phyloP scores from a whole-genome alignment of 2,329 filamentous ascomycete genomes.

The Byssothecium circinans region DNA sequence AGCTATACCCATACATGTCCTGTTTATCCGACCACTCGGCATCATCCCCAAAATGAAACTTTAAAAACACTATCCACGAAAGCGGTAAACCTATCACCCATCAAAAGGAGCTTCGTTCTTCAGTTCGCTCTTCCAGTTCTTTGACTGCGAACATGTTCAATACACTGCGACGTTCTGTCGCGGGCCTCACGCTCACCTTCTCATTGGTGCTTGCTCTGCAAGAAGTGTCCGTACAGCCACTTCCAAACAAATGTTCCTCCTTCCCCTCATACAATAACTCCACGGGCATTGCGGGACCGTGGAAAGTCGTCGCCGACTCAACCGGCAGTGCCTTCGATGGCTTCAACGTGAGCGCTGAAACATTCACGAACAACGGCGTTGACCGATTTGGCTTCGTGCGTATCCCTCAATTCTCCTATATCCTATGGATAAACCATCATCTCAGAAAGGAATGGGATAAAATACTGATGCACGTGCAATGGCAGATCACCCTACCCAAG shows the following conservation, averaged over 20 bases:
- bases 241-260: constrained; percentile 6
- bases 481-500: constrained; percentile 10
- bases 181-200: neutral
- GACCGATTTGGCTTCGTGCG: constrained; percentile 13
- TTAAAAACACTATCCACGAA: too few relatives aligned
- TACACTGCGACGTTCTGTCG: neutral
- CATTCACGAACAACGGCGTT: constrained; percentile 12
- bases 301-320: constrained; percentile 5
- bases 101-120: too few relatives aligned
- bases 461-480: neutral
- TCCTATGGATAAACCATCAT: too few relatives aligned
- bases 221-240: neutral
- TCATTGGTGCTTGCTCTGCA: neutral
- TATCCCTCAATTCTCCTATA: neutral
- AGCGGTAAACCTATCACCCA: too few relatives aligned
- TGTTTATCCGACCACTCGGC: too few relatives aligned
- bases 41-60: too few relatives aligned
- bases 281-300: constrained; percentile 9
- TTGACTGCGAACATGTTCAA: too few relatives aligned
- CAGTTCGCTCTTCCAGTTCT: too few relatives aligned
- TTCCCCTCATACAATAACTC: constrained; percentile 13
- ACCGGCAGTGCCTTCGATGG: constrained; percentile 7
- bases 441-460: too few relatives aligned
- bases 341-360: constrained; percentile 1
- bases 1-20: too few relatives aligned